Conservation (phyloP, 805 yeast genomes). For the Yamadazyma laniorum region DNA sequence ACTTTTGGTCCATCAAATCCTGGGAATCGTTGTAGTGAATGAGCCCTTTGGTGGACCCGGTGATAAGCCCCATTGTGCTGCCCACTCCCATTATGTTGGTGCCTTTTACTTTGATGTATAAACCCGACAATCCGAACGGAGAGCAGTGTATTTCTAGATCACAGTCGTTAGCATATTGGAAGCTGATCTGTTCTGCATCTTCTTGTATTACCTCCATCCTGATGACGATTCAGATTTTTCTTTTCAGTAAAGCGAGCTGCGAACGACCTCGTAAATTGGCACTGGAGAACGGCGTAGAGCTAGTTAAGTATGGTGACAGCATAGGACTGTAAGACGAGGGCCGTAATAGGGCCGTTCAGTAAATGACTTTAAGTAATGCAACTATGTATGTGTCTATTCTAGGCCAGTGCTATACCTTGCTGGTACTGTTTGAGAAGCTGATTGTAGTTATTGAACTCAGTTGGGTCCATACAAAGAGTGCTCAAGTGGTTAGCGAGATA, state of each 20-base stretch:
- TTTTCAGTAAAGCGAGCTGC: too few relatives aligned
- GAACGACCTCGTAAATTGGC: too few relatives aligned
- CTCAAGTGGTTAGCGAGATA: constrained; percentile 30
- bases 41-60: constrained; percentile 49
- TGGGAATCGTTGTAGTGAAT: constrained; percentile 48
- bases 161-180: constrained; percentile 49
- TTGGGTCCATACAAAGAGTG: constrained; percentile 15
- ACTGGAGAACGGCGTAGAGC: too few relatives aligned
- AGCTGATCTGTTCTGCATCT: constrained; percentile 17
- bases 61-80: constrained; percentile 55
- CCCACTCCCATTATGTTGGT: constrained; percentile 54
- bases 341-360: too few relatives aligned
- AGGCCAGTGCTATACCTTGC: too few relatives aligned
- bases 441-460: constrained; percentile 14
- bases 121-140: constrained; percentile 54
- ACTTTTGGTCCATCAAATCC: constrained; percentile 46
- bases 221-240: too few relatives aligned
- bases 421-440: constrained; percentile 1
- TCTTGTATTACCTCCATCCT: constrained; percentile 10
- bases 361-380: too few relatives aligned
- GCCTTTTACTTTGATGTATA: constrained; percentile 47
- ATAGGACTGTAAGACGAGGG: too few relatives aligned
- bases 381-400: too few relatives aligned
- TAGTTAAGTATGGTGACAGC: too few relatives aligned
- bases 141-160: constrained; percentile 56